A percentile compares a stretch with the other conserved stretches of the same genome.
Evolutionary conservation across 2,329 filamentous ascomycete species (phyloP).

Genomic region (Cercospora sojina): DNA sequence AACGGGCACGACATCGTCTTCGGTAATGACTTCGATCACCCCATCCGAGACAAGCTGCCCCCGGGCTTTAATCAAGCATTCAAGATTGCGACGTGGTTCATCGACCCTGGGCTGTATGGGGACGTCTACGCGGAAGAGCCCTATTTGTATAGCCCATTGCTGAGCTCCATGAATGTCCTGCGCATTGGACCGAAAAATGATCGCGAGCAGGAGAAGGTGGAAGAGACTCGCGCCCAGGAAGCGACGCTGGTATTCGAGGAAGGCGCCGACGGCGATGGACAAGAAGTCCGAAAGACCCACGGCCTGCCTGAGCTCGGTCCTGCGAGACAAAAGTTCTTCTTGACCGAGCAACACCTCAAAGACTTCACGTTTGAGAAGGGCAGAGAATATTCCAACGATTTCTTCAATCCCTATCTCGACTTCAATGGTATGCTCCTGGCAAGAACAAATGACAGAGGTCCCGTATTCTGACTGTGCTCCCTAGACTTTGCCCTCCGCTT

Average conservation of each 20-base stretch:
- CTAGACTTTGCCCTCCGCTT: slow-evolving; percentile 66
- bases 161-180: slow-evolving; percentile 77
- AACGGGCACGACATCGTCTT: slow-evolving; percentile 75
- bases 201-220: slow-evolving; percentile 34
- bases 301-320: slow-evolving; percentile 43
- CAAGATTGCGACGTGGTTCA: slow-evolving; percentile 81
- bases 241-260: slow-evolving; percentile 58
- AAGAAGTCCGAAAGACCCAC: slow-evolving; percentile 41
- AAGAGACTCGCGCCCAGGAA: slow-evolving; percentile 52
- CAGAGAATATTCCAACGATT: slow-evolving; percentile 64
- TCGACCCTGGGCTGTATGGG: slow-evolving; percentile 87
- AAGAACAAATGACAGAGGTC: background rate
- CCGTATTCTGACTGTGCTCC: slow-evolving; percentile 1
- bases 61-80: slow-evolving; percentile 84
- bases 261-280: slow-evolving; percentile 49
- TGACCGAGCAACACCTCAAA: slow-evolving; percentile 55
- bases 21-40: slow-evolving; percentile 92
- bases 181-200: slow-evolving; percentile 58
- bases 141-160: slow-evolving; percentile 78
- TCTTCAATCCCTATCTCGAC: slow-evolving; percentile 90
- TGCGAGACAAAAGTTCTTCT: slow-evolving; percentile 60
- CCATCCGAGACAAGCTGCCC: slow-evolving; percentile 81
- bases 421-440: slow-evolving; percentile 60
- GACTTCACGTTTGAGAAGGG: slow-evolving; percentile 63
- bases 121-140: slow-evolving; percentile 86